These are phyloP conservation scores for Nevesoporus exiguus DNA, from an alignment of 768 basidiomycete genomes.

Conservation along the genomic window DNA sequence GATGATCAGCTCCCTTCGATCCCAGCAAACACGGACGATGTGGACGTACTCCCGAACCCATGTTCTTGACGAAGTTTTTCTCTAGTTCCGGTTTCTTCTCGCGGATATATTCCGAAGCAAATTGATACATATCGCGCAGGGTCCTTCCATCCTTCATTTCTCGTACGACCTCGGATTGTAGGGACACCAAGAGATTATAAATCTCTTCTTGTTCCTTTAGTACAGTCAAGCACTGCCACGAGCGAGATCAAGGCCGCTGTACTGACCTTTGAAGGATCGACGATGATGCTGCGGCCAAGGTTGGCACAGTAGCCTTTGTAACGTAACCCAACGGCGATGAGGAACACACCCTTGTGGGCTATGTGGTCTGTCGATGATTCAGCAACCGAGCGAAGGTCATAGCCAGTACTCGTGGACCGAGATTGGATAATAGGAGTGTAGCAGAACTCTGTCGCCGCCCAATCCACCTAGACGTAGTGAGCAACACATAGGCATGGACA, in stretches of 20 bases:
- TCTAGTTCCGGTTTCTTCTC: slow-evolving; percentile 81
- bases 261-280: slow-evolving; percentile 81
- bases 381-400: slow-evolving; percentile 84
- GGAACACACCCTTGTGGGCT: slow-evolving; percentile 82
- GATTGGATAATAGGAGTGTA: slow-evolving; percentile 97
- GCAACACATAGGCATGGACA: neutral
- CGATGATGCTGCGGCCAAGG: slow-evolving; percentile 91
- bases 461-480: slow-evolving; percentile 64
- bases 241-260: neutral
- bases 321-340: slow-evolving; percentile 83
- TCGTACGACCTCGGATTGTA: slow-evolving; percentile 73
- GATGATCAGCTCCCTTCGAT: neutral
- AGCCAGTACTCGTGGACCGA: slow-evolving; percentile 74
- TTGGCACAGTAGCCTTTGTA: slow-evolving; percentile 94
- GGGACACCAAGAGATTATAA: slow-evolving; percentile 70
- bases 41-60: slow-evolving; percentile 79
- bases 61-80: slow-evolving; percentile 79
- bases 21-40: neutral
- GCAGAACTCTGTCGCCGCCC: slow-evolving; percentile 86
- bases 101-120: slow-evolving; percentile 64
- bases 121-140: slow-evolving; percentile 79
- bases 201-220: slow-evolving; percentile 86
- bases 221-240: neutral
- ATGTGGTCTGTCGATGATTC: slow-evolving; percentile 82
- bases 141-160: slow-evolving; percentile 77